These are phyloP conservation scores for Saururus chinensis DNA, from an alignment of 164 flowering plant genomes.

Conservation along the genomic window DNA sequence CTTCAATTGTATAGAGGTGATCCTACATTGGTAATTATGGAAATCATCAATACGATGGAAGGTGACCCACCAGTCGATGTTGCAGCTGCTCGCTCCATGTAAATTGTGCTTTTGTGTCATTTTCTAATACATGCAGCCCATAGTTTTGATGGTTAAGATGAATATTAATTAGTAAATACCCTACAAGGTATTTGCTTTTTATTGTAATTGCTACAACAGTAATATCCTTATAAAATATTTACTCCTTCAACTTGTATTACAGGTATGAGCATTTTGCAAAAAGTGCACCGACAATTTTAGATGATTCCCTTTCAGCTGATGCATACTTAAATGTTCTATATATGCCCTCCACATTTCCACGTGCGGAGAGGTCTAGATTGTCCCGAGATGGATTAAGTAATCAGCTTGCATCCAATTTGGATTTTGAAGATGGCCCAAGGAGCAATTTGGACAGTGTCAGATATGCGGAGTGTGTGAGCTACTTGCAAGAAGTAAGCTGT, in stretches of 20 bases:
- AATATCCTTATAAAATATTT: background rate
- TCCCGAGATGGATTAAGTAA: slow-evolving; percentile 45
- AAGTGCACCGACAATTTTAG: slow-evolving; percentile 97
- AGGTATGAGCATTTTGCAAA: slow-evolving; percentile 97
- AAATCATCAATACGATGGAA: slow-evolving; percentile 85
- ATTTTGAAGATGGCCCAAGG: slow-evolving; percentile 76
- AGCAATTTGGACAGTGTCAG: slow-evolving; percentile 81
- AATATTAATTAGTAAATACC: background rate
- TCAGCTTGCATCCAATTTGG: slow-evolving; percentile 35
- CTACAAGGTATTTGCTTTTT: no score
- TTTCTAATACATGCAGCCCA: no score
- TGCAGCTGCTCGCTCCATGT: slow-evolving; percentile 86
- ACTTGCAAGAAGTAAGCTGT: slow-evolving; percentile 82
- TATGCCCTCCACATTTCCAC: slow-evolving; percentile 99
- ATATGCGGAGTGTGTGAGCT: slow-evolving; percentile 71
- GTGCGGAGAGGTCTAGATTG: slow-evolving; percentile 83
- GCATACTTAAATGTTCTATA: slow-evolving; percentile 89
- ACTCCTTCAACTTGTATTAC: slow-evolving; percentile 6
- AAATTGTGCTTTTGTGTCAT: slow-evolving; percentile 26
- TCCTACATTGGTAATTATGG: slow-evolving; percentile 55
- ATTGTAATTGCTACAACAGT: no score
- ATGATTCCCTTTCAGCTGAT: slow-evolving; percentile 99
- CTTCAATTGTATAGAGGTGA: slow-evolving; percentile 84
- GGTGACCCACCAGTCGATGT: slow-evolving; percentile 98
- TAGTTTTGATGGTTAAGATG: background rate